phyloP scores from a whole-genome alignment of 371 early-diverging fungal species.

The Syncephalastrum monosporum region DNA sequence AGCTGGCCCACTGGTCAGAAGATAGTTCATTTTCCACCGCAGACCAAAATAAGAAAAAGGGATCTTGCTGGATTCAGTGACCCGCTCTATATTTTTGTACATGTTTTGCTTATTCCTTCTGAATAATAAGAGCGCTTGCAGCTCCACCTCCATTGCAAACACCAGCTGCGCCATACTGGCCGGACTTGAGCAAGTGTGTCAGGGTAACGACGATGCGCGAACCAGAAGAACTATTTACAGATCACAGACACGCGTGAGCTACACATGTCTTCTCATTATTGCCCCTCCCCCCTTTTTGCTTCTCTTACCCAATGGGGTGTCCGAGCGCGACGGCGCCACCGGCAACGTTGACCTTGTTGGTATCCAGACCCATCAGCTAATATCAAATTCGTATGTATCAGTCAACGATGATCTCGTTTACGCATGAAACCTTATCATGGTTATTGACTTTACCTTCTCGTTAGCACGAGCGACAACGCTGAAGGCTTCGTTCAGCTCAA shows the following conservation, averaged over 20 bases:
- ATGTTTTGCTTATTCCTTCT: slow-evolving; percentile 50
- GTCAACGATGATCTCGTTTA: not conserved
- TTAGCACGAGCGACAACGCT: slow-evolving; percentile 89
- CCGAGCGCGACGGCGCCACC: slow-evolving; percentile 95
- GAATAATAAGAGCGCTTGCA: slow-evolving; percentile 82
- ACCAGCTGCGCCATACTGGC: slow-evolving; percentile 82
- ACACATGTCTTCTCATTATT: not conserved
- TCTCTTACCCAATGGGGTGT: slow-evolving; percentile 83
- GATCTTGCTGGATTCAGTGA: not conserved
- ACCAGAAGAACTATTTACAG: slow-evolving; percentile 68
- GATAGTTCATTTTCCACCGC: slow-evolving; percentile 4
- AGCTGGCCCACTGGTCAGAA: slow-evolving; percentile 32
- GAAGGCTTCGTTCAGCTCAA: slow-evolving; percentile 97
- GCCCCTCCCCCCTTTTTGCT: not conserved
- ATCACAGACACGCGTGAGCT: not conserved
- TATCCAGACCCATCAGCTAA: slow-evolving; percentile 72
- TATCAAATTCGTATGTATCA: slow-evolving; percentile 2
- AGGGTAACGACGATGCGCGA: slow-evolving; percentile 88
- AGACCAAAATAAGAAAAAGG: not conserved
- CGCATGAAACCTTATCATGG: not conserved
- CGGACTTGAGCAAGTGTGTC: slow-evolving; percentile 74
- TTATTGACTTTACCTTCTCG: slow-evolving; percentile 41
- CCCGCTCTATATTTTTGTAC: not conserved
- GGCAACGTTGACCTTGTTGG: slow-evolving; percentile 76
- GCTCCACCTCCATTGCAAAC: slow-evolving; percentile 96